phyloP scores from a whole-genome alignment of 306 rosid genomes.

The Boehmeria nivea region DNA sequence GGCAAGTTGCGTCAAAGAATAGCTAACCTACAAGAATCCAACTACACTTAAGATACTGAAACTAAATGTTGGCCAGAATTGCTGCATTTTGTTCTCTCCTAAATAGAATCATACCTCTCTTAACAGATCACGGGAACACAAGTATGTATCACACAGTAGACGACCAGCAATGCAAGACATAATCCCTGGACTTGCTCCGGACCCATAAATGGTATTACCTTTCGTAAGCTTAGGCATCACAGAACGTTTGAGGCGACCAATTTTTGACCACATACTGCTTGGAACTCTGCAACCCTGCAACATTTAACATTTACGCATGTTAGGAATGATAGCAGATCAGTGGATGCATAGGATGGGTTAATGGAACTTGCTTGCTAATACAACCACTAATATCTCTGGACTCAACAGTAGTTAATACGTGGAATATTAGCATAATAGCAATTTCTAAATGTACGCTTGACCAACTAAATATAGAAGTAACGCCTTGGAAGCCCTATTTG shows the following conservation, averaged over 20 bases:
- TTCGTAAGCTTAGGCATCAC: conserved; percentile 79
- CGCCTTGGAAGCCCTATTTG: too few relatives aligned
- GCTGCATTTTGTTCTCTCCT: conserved; percentile 9
- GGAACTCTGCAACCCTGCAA: conserved; percentile 72
- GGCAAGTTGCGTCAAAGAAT: conserved; percentile 78
- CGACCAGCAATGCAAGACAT: conserved; percentile 93
- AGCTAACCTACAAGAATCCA: conserved; percentile 74
- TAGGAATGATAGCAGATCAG: too few relatives aligned
- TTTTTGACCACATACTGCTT: conserved; percentile 84
- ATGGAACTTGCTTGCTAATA: too few relatives aligned
- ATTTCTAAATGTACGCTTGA: too few relatives aligned
- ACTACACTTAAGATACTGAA: conserved; percentile 17
- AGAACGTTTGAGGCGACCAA: conserved; percentile 87
- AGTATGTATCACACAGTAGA: conserved; percentile 86
- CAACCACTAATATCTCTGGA: too few relatives aligned
- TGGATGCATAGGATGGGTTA: too few relatives aligned
- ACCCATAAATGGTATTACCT: conserved; percentile 60
- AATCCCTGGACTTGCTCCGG: conserved; percentile 88
- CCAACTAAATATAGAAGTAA: too few relatives aligned
- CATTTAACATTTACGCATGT: conserved; percentile 1
- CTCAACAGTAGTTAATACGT: too few relatives aligned
- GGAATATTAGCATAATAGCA: too few relatives aligned
- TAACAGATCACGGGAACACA: conserved; percentile 84
- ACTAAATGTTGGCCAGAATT: conserved; percentile 6
- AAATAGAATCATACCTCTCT: conserved; percentile 63